phyloP scores from a whole-genome alignment of 441 rosid genomes.

The Populus hybrid region DNA sequence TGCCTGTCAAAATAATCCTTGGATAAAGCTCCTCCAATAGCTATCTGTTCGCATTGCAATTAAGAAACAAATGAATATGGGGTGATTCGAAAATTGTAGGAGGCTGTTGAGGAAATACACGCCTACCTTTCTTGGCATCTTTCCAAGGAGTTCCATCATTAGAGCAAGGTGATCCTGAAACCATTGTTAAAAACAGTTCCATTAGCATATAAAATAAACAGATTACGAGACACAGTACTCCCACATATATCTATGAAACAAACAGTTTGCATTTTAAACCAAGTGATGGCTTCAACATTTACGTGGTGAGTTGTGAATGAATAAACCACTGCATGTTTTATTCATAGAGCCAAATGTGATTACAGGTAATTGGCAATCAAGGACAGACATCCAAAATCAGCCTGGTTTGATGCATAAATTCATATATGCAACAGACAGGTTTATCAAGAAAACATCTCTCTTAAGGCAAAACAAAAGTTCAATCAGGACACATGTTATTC shows the following conservation, averaged over 20 bases:
- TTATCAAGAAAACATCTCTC: slow-evolving; percentile 1
- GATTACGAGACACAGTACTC: not conserved
- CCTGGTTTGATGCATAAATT: no score
- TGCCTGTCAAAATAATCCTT: slow-evolving; percentile 90
- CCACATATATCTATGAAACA: no score
- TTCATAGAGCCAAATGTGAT: no score
- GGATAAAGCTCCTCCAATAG: slow-evolving; percentile 79
- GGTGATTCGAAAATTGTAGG: not conserved
- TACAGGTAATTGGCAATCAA: no score
- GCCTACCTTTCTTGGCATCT: slow-evolving; percentile 88
- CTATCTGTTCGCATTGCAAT: slow-evolving; percentile 54
- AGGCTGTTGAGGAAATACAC: slow-evolving; percentile 1
- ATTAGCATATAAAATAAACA: slow-evolving; percentile 8
- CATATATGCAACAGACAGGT: not conserved
- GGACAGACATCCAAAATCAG: not conserved
- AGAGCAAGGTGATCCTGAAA: slow-evolving; percentile 95
- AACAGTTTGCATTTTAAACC: no score
- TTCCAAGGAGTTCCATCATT: slow-evolving; percentile 97
- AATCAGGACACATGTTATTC: not conserved
- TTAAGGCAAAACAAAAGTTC: not conserved
- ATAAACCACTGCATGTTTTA: no score
- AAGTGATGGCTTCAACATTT: no score
- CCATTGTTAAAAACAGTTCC: slow-evolving; percentile 23
- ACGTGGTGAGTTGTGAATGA: no score
- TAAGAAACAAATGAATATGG: slow-evolving; percentile 8